Evolutionary conservation across 306 rosid species (phyloP).

Genomic region (Quercus ilex): DNA sequence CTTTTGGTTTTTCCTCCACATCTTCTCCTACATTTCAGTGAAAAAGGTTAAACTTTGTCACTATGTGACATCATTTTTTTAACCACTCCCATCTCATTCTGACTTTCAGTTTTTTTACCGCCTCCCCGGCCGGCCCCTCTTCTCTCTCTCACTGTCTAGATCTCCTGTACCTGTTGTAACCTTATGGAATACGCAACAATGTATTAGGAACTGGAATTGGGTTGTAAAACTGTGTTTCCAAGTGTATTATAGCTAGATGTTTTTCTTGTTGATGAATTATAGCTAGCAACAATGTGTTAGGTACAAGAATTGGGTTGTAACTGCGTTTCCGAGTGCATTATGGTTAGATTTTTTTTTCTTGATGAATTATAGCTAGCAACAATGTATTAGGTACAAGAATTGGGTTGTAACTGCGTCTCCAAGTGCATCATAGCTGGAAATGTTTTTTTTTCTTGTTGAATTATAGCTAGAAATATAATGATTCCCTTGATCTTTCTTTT

Average conservation of each 20-base stretch:
- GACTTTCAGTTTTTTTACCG: conserved; percentile 2
- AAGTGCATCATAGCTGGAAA: background rate
- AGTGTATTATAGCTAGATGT: too few species aligned
- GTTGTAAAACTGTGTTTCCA: too few species aligned
- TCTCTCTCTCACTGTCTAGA: conserved; percentile 28
- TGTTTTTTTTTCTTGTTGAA: too few species aligned
- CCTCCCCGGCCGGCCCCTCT: background rate
- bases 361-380: too few species aligned
- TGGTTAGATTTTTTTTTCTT: too few species aligned
- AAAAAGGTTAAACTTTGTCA: conserved; percentile 86
- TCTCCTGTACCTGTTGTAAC: conserved; percentile 33
- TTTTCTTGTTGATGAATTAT: too few species aligned
- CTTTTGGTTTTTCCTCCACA: conserved; percentile 57
- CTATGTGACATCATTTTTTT: conserved; percentile 60
- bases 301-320: background rate
- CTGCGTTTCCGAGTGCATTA: background rate
- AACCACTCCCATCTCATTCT: conserved; percentile 39
- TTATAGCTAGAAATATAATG: background rate
- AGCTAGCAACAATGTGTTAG: too few species aligned
- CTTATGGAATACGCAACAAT: conserved; percentile 1
- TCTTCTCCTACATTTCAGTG: conserved; percentile 98
- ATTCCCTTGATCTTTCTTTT: background rate
- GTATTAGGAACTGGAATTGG: background rate
- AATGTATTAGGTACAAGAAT: background rate
- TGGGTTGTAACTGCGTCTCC: background rate